Conservation (phyloP, 352 stramenopile genomes). For the Stramenopiles sp. region DNA sequence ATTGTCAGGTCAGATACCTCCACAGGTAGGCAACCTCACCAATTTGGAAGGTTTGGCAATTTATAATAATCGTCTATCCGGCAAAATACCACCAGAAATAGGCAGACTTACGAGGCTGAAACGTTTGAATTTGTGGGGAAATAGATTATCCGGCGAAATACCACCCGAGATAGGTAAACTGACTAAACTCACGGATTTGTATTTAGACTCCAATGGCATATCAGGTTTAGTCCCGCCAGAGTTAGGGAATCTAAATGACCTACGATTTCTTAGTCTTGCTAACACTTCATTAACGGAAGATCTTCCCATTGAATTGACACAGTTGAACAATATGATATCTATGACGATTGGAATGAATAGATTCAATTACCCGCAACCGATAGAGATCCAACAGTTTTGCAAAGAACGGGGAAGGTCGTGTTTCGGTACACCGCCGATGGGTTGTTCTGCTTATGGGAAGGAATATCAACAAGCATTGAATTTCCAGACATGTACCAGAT, state of each 20-base stretch:
- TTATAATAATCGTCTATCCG: slow-evolving; percentile 9
- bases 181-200: neutral
- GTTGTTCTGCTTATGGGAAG: no score
- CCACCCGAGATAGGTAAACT: slow-evolving; percentile 8
- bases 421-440: no score
- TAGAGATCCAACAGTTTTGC: no score
- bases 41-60: slow-evolving; percentile 11
- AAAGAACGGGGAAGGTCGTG: no score
- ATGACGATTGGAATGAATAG: no score
- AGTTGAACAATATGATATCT: no score
- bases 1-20: no score
- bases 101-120: slow-evolving; percentile 8
- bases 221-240: neutral
- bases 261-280: slow-evolving; percentile 11
- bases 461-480: no score
- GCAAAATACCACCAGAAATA: slow-evolving; percentile 7
- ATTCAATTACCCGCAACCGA: no score
- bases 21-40: slow-evolving; percentile 6
- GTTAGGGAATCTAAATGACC: slow-evolving; percentile 8
- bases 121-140: slow-evolving; percentile 11
- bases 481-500: no score
- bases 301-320: no score
- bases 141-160: slow-evolving; percentile 8
- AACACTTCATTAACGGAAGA: no score
- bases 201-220: slow-evolving; percentile 12